phyloP scores from a whole-genome alignment of 768 basidiomycete species.

The Phaffia tasmanica region DNA sequence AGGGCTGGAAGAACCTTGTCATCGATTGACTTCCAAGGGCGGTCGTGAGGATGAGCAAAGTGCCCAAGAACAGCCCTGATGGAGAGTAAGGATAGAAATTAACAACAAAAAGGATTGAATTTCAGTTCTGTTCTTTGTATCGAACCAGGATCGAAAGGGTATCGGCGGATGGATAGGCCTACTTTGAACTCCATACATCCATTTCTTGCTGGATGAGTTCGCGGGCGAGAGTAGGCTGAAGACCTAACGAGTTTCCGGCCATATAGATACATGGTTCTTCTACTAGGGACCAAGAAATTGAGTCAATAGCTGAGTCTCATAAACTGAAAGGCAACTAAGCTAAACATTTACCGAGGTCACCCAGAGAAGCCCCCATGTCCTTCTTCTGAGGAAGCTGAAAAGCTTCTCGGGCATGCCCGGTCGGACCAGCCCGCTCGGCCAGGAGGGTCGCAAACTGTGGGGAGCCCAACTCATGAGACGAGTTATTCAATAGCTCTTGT shows the following conservation, averaged over 20 bases:
- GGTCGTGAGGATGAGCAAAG: constrained; percentile 70
- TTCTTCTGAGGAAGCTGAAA: too few species aligned
- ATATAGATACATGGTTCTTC: constrained; percentile 64
- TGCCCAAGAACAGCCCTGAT: constrained; percentile 75
- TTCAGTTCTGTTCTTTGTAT: neutral
- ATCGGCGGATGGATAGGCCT: constrained; percentile 23
- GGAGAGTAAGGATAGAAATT: neutral
- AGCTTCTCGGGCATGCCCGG: too few species aligned
- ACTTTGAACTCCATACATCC: constrained; percentile 61
- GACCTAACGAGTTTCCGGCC: constrained; percentile 89
- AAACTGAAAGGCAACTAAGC: too few species aligned
- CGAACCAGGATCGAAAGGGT: neutral
- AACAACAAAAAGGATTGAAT: neutral
- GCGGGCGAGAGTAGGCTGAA: constrained; percentile 61
- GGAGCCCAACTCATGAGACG: too few species aligned
- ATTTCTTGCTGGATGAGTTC: constrained; percentile 70
- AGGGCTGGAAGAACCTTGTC: constrained; percentile 61
- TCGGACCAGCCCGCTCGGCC: too few species aligned
- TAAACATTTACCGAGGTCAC: too few species aligned
- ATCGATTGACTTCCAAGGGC: constrained; percentile 72
- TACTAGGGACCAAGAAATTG: constrained; percentile 25
- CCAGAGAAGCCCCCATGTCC: too few species aligned
- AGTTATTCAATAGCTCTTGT: too few species aligned
- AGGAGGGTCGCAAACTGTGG: too few species aligned
- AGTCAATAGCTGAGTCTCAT: too few species aligned